A percentile compares a stretch with the other conserved stretches of the same genome.
These are phyloP conservation scores for Posidonia oceanica DNA, from an alignment of 116 monocot genomes.

Conservation along the genomic window DNA sequence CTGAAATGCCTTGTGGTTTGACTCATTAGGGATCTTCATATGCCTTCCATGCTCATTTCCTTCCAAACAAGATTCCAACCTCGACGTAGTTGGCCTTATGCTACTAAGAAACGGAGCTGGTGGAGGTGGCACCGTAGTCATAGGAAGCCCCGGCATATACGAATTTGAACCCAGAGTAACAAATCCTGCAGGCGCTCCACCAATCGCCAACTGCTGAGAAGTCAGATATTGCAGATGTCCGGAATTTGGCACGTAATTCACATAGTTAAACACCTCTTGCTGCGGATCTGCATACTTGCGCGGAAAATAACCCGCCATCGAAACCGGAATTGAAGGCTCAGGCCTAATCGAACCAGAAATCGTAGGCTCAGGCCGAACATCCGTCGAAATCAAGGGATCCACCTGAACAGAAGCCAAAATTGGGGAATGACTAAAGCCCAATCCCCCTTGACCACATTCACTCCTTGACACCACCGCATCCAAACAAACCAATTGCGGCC, in stretches of 20 bases:
- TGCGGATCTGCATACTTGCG: constrained; percentile 19
- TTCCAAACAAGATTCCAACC: not conserved
- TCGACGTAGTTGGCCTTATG: constrained; percentile 10
- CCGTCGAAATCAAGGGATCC: not conserved
- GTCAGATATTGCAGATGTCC: constrained; percentile 16
- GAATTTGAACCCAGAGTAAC: constrained; percentile 11
- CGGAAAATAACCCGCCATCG: constrained; percentile 2
- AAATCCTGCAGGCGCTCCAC: constrained; percentile 3
- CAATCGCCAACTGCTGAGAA: constrained; percentile 14
- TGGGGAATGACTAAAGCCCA: not conserved
- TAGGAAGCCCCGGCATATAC: constrained; percentile 8
- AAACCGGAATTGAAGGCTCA: not conserved
- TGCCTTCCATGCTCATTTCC: not conserved
- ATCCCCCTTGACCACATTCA: not conserved
- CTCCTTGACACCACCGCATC: not conserved
- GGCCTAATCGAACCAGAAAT: not conserved
- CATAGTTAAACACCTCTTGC: constrained; percentile 12
- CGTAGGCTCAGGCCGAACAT: not conserved
- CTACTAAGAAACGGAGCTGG: constrained; percentile 3
- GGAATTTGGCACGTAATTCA: not conserved
- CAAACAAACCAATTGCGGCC: not conserved
- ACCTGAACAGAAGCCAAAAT: not conserved
- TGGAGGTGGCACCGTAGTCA: constrained; percentile 5
- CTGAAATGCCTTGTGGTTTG: constrained; percentile 23
- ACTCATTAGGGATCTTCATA: constrained; percentile 1